Conservation (phyloP, 129 eudicot species). For the Flaveria ramosissima region DNA sequence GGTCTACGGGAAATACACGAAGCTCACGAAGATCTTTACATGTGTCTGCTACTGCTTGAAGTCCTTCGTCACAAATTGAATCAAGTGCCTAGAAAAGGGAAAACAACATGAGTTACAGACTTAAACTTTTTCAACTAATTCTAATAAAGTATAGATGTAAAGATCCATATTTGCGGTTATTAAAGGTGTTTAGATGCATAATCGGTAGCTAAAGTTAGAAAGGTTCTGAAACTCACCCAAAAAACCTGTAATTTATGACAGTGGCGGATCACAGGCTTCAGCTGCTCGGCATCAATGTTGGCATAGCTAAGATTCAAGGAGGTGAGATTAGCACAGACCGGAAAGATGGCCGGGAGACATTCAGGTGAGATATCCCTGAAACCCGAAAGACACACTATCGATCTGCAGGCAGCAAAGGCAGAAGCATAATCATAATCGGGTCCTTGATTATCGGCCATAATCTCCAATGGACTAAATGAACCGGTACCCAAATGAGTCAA, state of each 20-base stretch:
- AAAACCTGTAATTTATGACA: slow-evolving; percentile 74
- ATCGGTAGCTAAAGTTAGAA: not conserved
- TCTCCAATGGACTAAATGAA: slow-evolving; percentile 44
- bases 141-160: not conserved
- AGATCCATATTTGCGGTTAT: not conserved
- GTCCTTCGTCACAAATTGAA: slow-evolving; percentile 78
- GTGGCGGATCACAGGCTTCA: slow-evolving; percentile 54
- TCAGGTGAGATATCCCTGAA: slow-evolving; percentile 58
- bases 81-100: slow-evolving; percentile 74
- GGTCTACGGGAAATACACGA: slow-evolving; percentile 66
- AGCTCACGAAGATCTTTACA: slow-evolving; percentile 86
- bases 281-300: slow-evolving; percentile 52
- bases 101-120: not conserved
- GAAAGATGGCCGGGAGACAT: slow-evolving; percentile 50
- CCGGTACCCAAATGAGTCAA: slow-evolving; percentile 82
- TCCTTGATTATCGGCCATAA: slow-evolving; percentile 44
- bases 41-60: slow-evolving; percentile 67
- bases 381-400: slow-evolving; percentile 66
- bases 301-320: slow-evolving; percentile 75
- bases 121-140: not conserved
- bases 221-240: slow-evolving; percentile 49
- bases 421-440: slow-evolving; percentile 59
- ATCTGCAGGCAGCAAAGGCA: slow-evolving; percentile 74
- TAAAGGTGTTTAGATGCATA: not conserved
- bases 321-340: slow-evolving; percentile 67